Conservation (phyloP, 2,329 filamentous ascomycete genomes). For the Cladosporium sp. region DNA sequence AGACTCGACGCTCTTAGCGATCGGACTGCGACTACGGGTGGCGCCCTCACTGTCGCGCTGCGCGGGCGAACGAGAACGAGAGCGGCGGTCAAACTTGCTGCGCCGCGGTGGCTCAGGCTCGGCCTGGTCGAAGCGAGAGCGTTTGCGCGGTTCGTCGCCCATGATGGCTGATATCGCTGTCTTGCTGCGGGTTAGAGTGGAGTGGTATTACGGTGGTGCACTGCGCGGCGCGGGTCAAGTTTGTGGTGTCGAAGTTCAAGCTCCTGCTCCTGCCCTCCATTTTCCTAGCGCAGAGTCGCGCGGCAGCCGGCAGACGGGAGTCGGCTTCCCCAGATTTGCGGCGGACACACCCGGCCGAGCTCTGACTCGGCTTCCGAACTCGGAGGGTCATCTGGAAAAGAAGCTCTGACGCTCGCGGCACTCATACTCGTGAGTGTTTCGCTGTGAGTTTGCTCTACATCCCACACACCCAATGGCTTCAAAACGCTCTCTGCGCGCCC, state of each 20-base stretch:
- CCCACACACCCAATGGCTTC: slow-evolving; percentile 28
- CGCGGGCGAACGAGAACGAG: slow-evolving; percentile 78
- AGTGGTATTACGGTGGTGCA: background rate
- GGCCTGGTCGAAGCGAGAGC: slow-evolving; percentile 91
- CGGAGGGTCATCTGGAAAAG: slow-evolving; percentile 3
- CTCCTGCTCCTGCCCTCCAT: background rate
- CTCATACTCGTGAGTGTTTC: background rate
- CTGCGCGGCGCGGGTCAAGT: background rate
- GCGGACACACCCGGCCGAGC: background rate
- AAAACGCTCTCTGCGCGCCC: slow-evolving; percentile 28
- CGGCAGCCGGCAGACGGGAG: background rate
- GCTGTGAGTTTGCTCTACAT: background rate
- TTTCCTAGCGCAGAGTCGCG: background rate
- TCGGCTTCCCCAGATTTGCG: slow-evolving; percentile 1
- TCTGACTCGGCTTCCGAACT: background rate
- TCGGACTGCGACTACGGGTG: slow-evolving; percentile 75
- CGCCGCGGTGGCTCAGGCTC: slow-evolving; percentile 67
- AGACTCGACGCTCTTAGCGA: slow-evolving; percentile 56
- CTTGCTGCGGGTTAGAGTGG: background rate
- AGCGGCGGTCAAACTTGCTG: slow-evolving; percentile 88
- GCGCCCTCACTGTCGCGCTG: slow-evolving; percentile 59
- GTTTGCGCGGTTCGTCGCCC: slow-evolving; percentile 79
- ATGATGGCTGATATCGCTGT: slow-evolving; percentile 41
- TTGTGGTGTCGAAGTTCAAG: background rate
- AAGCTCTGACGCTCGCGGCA: background rate